phyloP scores from a whole-genome alignment of 768 basidiomycete species.

The Leccinum aurantiacum region DNA sequence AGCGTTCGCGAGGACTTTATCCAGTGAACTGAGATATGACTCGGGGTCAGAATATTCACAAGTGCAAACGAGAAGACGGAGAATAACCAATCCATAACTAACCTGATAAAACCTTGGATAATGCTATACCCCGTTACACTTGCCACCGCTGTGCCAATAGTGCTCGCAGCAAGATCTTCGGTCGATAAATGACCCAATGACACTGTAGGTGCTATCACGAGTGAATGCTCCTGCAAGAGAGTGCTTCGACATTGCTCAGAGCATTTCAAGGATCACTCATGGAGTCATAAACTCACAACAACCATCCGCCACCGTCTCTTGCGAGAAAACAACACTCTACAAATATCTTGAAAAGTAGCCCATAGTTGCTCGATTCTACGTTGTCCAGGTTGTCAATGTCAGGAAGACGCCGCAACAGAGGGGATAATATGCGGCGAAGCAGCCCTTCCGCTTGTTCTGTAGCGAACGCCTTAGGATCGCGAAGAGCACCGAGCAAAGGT shows the following conservation, averaged over 20 bases:
- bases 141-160: slow-evolving; percentile 40
- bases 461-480: slow-evolving; percentile 24
- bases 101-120: slow-evolving; percentile 39
- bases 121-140: slow-evolving; percentile 46
- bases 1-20: slow-evolving; percentile 15
- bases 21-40: slow-evolving; percentile 17
- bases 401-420: slow-evolving; percentile 19
- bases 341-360: slow-evolving; percentile 6
- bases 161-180: slow-evolving; percentile 49
- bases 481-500: slow-evolving; percentile 25
- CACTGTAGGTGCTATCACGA: slow-evolving; percentile 31
- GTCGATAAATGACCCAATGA: slow-evolving; percentile 56
- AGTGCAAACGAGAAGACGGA: background rate
- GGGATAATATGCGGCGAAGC: slow-evolving; percentile 14
- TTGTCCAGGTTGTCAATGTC: slow-evolving; percentile 22
- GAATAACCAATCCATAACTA: slow-evolving; percentile 26
- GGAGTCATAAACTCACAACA: slow-evolving; percentile 17
- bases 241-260: slow-evolving; percentile 14
- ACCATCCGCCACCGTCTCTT: slow-evolving; percentile 23
- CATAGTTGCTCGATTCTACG: slow-evolving; percentile 6
- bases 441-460: slow-evolving; percentile 19
- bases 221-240: slow-evolving; percentile 25
- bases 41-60: slow-evolving; percentile 13
- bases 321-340: slow-evolving; percentile 25
- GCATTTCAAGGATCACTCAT: background rate